Conservation (phyloP, 140 eudicot genomes). For the Ambrosia hybrid region DNA sequence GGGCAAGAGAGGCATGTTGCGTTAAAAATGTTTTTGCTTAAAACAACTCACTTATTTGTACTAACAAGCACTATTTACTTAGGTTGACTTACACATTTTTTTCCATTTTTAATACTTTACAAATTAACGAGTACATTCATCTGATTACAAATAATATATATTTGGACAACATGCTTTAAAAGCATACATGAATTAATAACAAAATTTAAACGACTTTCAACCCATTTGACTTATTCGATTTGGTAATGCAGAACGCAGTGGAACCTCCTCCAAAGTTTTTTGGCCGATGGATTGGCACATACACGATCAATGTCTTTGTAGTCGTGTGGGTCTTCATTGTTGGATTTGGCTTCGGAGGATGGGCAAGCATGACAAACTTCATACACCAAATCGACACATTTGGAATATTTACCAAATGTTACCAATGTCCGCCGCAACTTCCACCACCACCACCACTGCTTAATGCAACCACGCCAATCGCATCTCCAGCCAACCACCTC, state of each 20-base stretch:
- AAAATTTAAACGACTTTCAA: neutral
- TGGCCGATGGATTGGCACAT: slow-evolving; percentile 87
- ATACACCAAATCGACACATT: slow-evolving; percentile 89
- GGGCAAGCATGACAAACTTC: slow-evolving; percentile 93
- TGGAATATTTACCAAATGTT: slow-evolving; percentile 91
- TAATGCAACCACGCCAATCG: slow-evolving; percentile 51
- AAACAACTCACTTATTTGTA: too few relatives aligned
- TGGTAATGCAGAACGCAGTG: slow-evolving; percentile 73
- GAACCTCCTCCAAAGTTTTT: slow-evolving; percentile 85
- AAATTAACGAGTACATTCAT: too few relatives aligned
- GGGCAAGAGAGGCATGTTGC: too few relatives aligned
- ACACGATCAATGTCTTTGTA: slow-evolving; percentile 67
- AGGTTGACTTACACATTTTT: neutral
- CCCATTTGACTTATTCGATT: neutral
- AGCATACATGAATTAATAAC: too few relatives aligned
- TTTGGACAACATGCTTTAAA: too few relatives aligned
- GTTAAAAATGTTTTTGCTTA: too few relatives aligned
- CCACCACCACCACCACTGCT: slow-evolving; percentile 48
- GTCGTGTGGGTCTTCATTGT: slow-evolving; percentile 86
- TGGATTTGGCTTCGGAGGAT: slow-evolving; percentile 98
- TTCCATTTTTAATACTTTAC: too few relatives aligned
- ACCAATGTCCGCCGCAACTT: slow-evolving; percentile 85
- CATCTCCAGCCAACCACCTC: slow-evolving; percentile 50
- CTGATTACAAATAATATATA: too few relatives aligned
- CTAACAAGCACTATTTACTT: neutral